Evolutionary conservation across 345 rosid species (phyloP).

Genomic region (Diplotaxis tenuifolia): DNA sequence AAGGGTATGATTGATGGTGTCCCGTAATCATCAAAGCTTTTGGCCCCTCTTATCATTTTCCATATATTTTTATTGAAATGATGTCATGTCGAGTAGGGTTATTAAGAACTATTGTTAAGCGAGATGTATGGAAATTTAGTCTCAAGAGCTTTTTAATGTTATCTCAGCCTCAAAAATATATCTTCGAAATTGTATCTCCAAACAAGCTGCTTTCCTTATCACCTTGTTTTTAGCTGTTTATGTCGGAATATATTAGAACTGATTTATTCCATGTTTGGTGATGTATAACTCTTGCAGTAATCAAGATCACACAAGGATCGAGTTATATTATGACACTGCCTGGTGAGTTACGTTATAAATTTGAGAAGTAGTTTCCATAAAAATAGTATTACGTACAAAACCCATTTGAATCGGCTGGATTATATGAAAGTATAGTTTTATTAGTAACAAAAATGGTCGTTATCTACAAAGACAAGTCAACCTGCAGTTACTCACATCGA

Average conservation of each 20-base stretch:
- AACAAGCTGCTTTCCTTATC: slow-evolving; percentile 4
- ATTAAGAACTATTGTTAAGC: neutral
- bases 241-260: neutral
- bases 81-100: slow-evolving; percentile 13
- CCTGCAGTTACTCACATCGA: neutral
- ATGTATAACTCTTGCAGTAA: neutral
- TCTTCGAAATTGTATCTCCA: neutral
- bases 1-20: neutral
- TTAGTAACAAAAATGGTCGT: neutral
- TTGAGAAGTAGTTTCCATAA: neutral
- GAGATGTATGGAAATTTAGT: neutral
- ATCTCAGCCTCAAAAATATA: neutral
- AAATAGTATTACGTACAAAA: neutral
- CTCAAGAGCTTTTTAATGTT: neutral
- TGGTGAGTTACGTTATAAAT: neutral
- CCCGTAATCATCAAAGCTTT: neutral
- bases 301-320: neutral
- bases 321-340: neutral
- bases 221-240: neutral
- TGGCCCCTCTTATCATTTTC: neutral
- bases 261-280: neutral
- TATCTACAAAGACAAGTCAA: neutral
- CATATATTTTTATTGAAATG: neutral
- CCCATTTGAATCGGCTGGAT: neutral
- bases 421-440: neutral